phyloP scores from a whole-genome alignment of 1,284 basidiomycete genomes.

The Apiotrichum siamense region DNA sequence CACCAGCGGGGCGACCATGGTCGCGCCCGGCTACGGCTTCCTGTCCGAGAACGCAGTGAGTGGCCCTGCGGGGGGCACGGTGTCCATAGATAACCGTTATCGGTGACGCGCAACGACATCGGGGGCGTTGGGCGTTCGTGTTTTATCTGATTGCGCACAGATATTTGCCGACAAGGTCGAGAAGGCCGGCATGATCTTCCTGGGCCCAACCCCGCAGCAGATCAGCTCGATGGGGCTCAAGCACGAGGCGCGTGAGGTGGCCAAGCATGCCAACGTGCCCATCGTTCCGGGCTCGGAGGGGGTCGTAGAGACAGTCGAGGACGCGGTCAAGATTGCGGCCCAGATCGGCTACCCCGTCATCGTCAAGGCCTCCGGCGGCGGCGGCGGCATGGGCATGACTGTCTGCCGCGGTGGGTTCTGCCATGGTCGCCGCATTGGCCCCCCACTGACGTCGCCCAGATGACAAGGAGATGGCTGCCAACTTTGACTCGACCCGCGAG shows the following conservation, averaged over 20 bases:
- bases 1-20: slow-evolving; percentile 51
- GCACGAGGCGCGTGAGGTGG: slow-evolving; percentile 56
- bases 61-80: too few species aligned
- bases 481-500: slow-evolving; percentile 23
- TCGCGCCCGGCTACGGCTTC: slow-evolving; percentile 64
- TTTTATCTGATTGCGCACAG: slow-evolving; percentile 9
- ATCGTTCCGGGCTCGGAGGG: slow-evolving; percentile 57
- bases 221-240: slow-evolving; percentile 60
- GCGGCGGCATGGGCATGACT: slow-evolving; percentile 65
- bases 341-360: slow-evolving; percentile 54
- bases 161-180: slow-evolving; percentile 54
- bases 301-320: slow-evolving; percentile 49
- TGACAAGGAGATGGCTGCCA: slow-evolving; percentile 52
- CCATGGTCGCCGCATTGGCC: slow-evolving; percentile 34
- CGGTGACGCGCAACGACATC: background rate
- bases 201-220: slow-evolving; percentile 56
- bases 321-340: slow-evolving; percentile 50
- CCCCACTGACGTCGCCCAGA: slow-evolving; percentile 18
- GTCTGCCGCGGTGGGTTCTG: slow-evolving; percentile 54
- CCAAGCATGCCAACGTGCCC: slow-evolving; percentile 52
- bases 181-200: slow-evolving; percentile 55
- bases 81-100: too few species aligned
- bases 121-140: background rate
- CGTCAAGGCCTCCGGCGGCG: slow-evolving; percentile 61
- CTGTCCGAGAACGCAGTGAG: slow-evolving; percentile 58